Evolutionary conservation across 208 protist genomes (phyloP).

Genomic region (Eutreptiella sp.): DNA sequence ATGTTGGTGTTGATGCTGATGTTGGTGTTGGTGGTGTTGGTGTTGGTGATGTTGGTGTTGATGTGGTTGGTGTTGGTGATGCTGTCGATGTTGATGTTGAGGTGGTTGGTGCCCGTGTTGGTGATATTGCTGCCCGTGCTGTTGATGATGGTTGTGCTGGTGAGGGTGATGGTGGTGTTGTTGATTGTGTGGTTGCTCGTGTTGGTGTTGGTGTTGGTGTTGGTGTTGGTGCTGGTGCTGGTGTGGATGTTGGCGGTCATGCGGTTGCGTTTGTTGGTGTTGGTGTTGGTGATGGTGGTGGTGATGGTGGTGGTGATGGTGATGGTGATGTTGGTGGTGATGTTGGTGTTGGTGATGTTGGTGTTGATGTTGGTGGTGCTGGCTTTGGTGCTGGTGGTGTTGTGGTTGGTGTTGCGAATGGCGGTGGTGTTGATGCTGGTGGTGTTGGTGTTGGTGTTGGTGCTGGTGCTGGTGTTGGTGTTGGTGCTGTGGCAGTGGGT

Average conservation of each 20-base stretch:
- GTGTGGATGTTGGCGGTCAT: constrained; percentile 22
- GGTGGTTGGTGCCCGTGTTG: constrained; percentile 1
- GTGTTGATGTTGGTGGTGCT: constrained; percentile 22
- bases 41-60: constrained; percentile 21
- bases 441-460: constrained; percentile 23
- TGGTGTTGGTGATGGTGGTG: constrained; percentile 25
- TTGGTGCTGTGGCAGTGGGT: constrained; percentile 13
- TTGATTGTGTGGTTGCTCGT: constrained; percentile 14
- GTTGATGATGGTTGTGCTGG: constrained; percentile 23
- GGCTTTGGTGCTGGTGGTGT: constrained; percentile 10
- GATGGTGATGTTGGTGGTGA: constrained; percentile 11
- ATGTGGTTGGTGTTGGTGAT: constrained; percentile 23
- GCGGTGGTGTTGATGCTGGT: constrained; percentile 18
- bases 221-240: constrained; percentile 15
- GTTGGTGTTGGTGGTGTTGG: constrained; percentile 24
- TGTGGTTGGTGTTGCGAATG: background rate
- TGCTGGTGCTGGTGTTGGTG: constrained; percentile 24
- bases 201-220: constrained; percentile 24
- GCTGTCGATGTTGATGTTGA: constrained; percentile 19
- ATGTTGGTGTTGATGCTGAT: constrained; percentile 24
- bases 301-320: constrained; percentile 7
- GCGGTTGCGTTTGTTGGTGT: constrained; percentile 19
- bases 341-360: constrained; percentile 23
- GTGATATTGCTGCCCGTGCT: constrained; percentile 18
- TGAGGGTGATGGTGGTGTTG: constrained; percentile 17